Percentiles rank a stretch among this genome's conserved stretches.
Conservation (phyloP, 192 early-diverging fungal genomes). For the Thamnidium elegans region DNA sequence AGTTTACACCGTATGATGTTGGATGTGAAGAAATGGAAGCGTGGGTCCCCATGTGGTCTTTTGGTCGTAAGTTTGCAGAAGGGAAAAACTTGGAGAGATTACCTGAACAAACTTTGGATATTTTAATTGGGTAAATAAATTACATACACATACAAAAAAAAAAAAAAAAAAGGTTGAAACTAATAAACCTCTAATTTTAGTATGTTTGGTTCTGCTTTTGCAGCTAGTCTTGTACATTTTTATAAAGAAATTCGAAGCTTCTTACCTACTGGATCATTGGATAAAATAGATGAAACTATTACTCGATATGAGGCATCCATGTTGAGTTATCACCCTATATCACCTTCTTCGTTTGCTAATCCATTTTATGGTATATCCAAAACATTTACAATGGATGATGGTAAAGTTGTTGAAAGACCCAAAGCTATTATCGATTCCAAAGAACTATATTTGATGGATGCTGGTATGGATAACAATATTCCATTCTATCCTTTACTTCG, state of each 20-base stretch:
- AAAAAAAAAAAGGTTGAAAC: neutral
- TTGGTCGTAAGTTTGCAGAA: constrained; percentile 68
- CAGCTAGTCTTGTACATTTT: constrained; percentile 49
- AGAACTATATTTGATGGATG: constrained; percentile 67
- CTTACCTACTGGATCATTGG: constrained; percentile 33
- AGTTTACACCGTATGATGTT: constrained; percentile 76
- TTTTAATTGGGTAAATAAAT: constrained; percentile 56
- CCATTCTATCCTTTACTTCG: constrained; percentile 71
- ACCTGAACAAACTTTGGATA: constrained; percentile 67
- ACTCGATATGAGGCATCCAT: constrained; percentile 52
- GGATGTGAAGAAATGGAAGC: constrained; percentile 72
- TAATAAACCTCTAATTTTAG: constrained; percentile 5
- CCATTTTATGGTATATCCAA: constrained; percentile 56
- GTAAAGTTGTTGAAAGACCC: constrained; percentile 19
- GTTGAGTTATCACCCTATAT: constrained; percentile 56
- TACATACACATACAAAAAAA: no score
- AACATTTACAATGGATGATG: constrained; percentile 27
- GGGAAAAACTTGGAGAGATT: constrained; percentile 57
- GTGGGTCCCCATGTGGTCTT: constrained; percentile 77
- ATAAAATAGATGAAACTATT: constrained; percentile 40
- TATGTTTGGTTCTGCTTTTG: constrained; percentile 49
- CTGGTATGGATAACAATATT: constrained; percentile 78
- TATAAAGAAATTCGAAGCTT: constrained; percentile 46
- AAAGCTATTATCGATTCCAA: constrained; percentile 30
- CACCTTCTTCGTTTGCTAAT: constrained; percentile 66